Percentiles rank a stretch among this genome's conserved stretches.
Evolutionary conservation across 306 rosid genomes (phyloP).

Genomic region (Trichosanthes cucumerina): DNA sequence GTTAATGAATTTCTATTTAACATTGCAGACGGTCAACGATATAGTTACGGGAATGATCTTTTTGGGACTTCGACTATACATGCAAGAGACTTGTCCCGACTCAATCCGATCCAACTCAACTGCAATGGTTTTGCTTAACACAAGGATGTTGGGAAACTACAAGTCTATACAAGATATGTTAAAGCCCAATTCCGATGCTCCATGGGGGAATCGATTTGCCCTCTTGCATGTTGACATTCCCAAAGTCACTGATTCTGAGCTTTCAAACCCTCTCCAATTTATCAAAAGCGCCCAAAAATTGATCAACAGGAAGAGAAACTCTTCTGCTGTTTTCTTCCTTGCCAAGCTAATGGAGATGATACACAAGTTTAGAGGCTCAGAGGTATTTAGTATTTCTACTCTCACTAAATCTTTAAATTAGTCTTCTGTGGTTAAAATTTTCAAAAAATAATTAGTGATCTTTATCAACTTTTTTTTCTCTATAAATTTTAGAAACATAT

Average conservation of each 20-base stretch:
- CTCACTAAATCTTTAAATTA: too few relatives aligned
- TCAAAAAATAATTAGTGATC: too few relatives aligned
- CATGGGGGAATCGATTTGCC: slow-evolving; percentile 47
- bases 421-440: too few relatives aligned
- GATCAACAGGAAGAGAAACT: slow-evolving; percentile 40
- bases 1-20: too few relatives aligned
- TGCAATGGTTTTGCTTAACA: slow-evolving; percentile 43
- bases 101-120: slow-evolving; percentile 33
- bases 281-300: slow-evolving; percentile 27
- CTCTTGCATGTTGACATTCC: slow-evolving; percentile 43
- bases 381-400: too few relatives aligned
- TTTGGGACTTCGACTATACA: slow-evolving; percentile 36
- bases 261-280: slow-evolving; percentile 33
- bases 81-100: slow-evolving; percentile 28
- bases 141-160: slow-evolving; percentile 38
- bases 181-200: slow-evolving; percentile 22
- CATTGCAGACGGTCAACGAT: slow-evolving; percentile 53
- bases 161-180: slow-evolving; percentile 41
- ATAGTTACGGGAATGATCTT: slow-evolving; percentile 35
- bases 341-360: slow-evolving; percentile 28
- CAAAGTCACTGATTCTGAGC: slow-evolving; percentile 15
- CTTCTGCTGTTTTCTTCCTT: slow-evolving; percentile 25
- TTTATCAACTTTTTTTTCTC: too few relatives aligned
- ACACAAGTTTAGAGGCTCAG: slow-evolving; percentile 35
- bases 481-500: too few relatives aligned